Evolutionary conservation across 805 yeast species (phyloP).

Genomic region (Ogataea thermomethanolica): DNA sequence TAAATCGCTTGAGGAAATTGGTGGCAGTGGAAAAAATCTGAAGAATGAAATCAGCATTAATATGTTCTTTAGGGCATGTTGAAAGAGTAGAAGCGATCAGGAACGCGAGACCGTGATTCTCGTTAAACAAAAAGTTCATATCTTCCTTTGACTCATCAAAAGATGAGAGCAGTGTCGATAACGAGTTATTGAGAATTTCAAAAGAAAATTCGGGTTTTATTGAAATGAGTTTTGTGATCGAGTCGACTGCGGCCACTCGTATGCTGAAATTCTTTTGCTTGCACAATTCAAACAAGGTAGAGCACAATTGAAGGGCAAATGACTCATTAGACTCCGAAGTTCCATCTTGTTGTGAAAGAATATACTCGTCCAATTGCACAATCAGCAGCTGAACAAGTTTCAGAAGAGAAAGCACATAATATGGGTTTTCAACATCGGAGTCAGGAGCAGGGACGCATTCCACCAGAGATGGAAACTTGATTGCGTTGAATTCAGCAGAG

Average conservation of each 20-base stretch:
- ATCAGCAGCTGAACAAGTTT: constrained; percentile 29
- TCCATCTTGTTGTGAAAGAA: constrained; percentile 31
- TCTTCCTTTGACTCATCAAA: constrained; percentile 33
- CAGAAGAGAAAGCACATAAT: constrained; percentile 28
- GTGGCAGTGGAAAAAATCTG: constrained; percentile 29
- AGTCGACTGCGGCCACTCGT: constrained; percentile 40
- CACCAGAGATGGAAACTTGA: constrained; percentile 22
- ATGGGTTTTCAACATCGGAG: constrained; percentile 18
- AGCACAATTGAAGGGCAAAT: constrained; percentile 32
- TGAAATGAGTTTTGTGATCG: constrained; percentile 33
- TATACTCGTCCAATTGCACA: constrained; percentile 30
- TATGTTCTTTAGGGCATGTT: constrained; percentile 27
- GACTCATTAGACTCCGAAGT: constrained; percentile 25
- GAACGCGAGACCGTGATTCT: constrained; percentile 32
- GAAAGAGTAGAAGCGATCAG: constrained; percentile 33
- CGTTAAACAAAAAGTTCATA: constrained; percentile 23
- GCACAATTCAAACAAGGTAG: constrained; percentile 35
- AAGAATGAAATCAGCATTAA: constrained; percentile 32
- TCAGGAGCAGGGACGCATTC: constrained; percentile 14
- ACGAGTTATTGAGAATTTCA: constrained; percentile 33
- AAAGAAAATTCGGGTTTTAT: constrained; percentile 32
- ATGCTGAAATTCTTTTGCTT: constrained; percentile 38
- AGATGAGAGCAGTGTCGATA: constrained; percentile 34
- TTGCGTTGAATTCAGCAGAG: constrained; percentile 9
- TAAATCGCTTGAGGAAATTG: constrained; percentile 32